These are phyloP conservation scores for Gliomastix tumulicola DNA, from an alignment of 2,329 filamentous ascomycete species.

Conservation along the genomic window DNA sequence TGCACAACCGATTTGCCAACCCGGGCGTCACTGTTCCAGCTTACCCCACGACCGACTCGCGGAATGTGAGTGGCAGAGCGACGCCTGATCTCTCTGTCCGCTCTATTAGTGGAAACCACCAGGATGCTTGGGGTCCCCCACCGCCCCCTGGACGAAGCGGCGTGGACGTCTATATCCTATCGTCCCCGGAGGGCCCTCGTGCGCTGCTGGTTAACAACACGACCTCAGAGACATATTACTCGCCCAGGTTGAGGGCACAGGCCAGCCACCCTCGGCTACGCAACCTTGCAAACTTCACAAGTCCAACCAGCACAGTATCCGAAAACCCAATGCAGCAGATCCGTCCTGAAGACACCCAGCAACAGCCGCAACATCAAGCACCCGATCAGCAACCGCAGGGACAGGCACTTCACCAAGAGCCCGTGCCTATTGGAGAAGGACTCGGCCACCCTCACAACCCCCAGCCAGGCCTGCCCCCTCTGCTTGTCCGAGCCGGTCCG, in stretches of 20 bases:
- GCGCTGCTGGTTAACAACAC: slow-evolving; percentile 48
- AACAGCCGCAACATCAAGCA: slow-evolving; percentile 14
- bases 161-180: slow-evolving; percentile 52
- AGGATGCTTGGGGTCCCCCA: too few relatives aligned
- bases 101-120: slow-evolving; percentile 19
- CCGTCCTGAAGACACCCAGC: slow-evolving; percentile 6
- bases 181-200: slow-evolving; percentile 52
- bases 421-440: too few relatives aligned
- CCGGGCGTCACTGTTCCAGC: slow-evolving; percentile 36
- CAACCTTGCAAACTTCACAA: slow-evolving; percentile 3
- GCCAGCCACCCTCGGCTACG: slow-evolving; percentile 17
- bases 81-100: slow-evolving; percentile 35
- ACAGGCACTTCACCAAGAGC: slow-evolving; percentile 2
- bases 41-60: slow-evolving; percentile 23
- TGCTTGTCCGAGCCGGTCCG: slow-evolving; percentile 40
- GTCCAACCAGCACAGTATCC: too few relatives aligned
- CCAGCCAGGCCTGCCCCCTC: slow-evolving; percentile 18
- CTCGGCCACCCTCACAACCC: slow-evolving; percentile 4
- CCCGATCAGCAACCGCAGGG: slow-evolving; percentile 17
- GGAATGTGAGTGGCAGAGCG: slow-evolving; percentile 34
- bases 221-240: slow-evolving; percentile 42
- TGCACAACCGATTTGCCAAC: slow-evolving; percentile 22
- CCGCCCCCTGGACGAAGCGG: slow-evolving; percentile 16
- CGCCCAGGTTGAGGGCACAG: slow-evolving; percentile 26
- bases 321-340: neutral